These are phyloP conservation scores for Daldinia bambusicola DNA, from an alignment of 495 filamentous ascomycete species.

Conservation along the genomic window DNA sequence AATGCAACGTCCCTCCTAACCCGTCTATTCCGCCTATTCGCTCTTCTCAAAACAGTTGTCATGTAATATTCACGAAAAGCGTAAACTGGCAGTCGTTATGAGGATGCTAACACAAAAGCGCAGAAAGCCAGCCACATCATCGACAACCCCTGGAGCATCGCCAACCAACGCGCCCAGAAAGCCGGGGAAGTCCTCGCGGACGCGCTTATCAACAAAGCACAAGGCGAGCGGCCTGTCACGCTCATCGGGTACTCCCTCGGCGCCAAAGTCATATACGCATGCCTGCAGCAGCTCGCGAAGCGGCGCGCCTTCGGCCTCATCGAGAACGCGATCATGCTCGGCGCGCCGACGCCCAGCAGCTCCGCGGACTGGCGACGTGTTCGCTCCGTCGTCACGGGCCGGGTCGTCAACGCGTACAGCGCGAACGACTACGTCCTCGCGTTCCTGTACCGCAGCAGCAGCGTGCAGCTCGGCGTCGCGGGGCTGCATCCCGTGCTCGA, in stretches of 20 bases:
- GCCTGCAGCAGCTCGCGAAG: conserved; percentile 78
- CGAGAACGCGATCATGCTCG: conserved; percentile 87
- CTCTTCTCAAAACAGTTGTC: too few species aligned
- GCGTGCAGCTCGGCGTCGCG: conserved; percentile 67
- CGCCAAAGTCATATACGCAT: conserved; percentile 88
- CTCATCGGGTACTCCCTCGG: conserved; percentile 91
- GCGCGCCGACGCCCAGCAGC: conserved; percentile 75
- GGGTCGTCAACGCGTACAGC: conserved; percentile 69
- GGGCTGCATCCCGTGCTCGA: conserved; percentile 64
- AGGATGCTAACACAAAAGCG: conserved; percentile 68
- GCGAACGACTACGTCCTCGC: conserved; percentile 69
- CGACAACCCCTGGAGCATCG: conserved; percentile 92
- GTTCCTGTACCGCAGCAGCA: conserved; percentile 67
- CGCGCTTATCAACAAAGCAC: conserved; percentile 86
- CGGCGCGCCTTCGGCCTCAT: conserved; percentile 85
- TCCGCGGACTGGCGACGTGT: conserved; percentile 64
- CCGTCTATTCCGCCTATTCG: too few species aligned
- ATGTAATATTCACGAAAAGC: too few species aligned
- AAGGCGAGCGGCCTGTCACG: conserved; percentile 90
- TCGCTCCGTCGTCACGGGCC: conserved; percentile 65
- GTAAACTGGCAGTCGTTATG: neutral
- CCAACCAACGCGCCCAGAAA: conserved; percentile 86
- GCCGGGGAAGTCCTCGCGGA: conserved; percentile 88
- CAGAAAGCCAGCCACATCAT: conserved; percentile 83
- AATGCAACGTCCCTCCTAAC: conserved; percentile 47